Percentiles rank a stretch among this genome's conserved stretches.
Evolutionary conservation across 1,139 yeast species (phyloP).

Genomic region (Wickerhamomyces sp.): DNA sequence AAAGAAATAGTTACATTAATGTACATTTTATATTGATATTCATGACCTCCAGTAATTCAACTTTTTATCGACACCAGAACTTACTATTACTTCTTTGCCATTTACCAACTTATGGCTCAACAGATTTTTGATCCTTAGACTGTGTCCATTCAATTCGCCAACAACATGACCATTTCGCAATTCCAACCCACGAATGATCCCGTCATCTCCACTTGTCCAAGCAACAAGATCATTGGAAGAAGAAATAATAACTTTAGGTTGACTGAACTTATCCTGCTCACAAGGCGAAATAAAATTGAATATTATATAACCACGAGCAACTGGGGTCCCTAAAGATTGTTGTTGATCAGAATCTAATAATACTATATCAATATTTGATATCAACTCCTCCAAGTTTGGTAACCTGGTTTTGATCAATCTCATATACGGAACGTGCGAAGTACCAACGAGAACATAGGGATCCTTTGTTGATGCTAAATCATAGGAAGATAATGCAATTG

Average conservation of each 20-base stretch:
- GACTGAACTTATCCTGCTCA: conserved; percentile 70
- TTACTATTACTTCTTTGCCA: conserved; percentile 35
- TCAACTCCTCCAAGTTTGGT: conserved; percentile 28
- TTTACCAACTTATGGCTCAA: conserved; percentile 10
- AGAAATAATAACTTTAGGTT: conserved; percentile 42
- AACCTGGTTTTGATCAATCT: conserved; percentile 49
- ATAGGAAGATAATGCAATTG: conserved; percentile 8
- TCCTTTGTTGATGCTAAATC: conserved; percentile 3
- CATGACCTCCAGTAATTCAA: conserved; percentile 20
- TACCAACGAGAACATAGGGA: conserved; percentile 47
- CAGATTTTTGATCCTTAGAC: conserved; percentile 47
- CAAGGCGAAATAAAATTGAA: conserved; percentile 56
- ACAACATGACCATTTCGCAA: conserved; percentile 33
- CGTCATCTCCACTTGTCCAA: conserved; percentile 73
- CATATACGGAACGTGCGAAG: conserved; percentile 77
- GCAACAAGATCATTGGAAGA: conserved; percentile 41
- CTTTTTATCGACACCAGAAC: conserved; percentile 43
- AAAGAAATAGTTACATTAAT: neutral
- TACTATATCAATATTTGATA: conserved; percentile 6
- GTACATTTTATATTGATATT: neutral
- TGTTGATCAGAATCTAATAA: neutral
- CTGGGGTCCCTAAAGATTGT: conserved; percentile 18
- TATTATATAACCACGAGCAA: conserved; percentile 40
- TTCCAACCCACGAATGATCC: conserved; percentile 57
- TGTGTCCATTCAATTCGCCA: conserved; percentile 27